phyloP scores from a whole-genome alignment of 108 stramenopile species.

The Cyclotella baltica region DNA sequence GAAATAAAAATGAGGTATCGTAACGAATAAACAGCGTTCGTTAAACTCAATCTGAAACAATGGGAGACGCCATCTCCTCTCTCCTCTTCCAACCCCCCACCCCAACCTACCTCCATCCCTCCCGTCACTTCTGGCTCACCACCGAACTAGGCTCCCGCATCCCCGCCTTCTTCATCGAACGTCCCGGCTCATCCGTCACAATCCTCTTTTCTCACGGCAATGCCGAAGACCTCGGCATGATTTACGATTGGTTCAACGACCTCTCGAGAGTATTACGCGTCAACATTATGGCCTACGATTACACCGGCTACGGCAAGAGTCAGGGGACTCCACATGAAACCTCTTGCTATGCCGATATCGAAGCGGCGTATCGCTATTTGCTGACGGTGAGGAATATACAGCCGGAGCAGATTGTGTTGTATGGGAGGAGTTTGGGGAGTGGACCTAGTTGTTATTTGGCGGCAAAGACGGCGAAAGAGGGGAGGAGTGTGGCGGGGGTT shows the following conservation, averaged over 20 bases:
- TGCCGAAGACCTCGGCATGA: conserved; percentile 94
- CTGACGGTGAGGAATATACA: conserved; percentile 71
- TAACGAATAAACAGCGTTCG: no score
- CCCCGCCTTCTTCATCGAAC: conserved; percentile 90
- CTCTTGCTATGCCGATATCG: conserved; percentile 92
- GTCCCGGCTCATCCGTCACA: conserved; percentile 84
- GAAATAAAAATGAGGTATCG: no score
- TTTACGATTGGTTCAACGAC: conserved; percentile 95
- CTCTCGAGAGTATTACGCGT: conserved; percentile 87
- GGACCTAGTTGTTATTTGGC: conserved; percentile 97
- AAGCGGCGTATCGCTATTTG: conserved; percentile 93
- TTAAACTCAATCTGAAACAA: no score
- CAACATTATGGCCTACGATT: conserved; percentile 98
- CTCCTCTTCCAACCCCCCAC: conserved; percentile 92
- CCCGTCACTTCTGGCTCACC: conserved; percentile 89
- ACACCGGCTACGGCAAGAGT: conserved; percentile 92
- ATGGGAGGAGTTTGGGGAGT: conserved; percentile 88
- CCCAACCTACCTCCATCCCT: conserved; percentile 89
- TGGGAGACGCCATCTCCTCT: conserved; percentile 89
- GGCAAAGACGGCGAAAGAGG: conserved; percentile 79
- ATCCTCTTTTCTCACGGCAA: conserved; percentile 94
- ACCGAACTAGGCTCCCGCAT: conserved; percentile 74
- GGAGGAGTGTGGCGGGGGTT: conserved; percentile 83
- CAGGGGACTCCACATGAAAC: conserved; percentile 79
- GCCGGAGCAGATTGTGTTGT: conserved; percentile 92